Evolutionary conservation across 2,329 filamentous ascomycete genomes (phyloP).

Genomic region (Aspergillus ochraceoroseus): DNA sequence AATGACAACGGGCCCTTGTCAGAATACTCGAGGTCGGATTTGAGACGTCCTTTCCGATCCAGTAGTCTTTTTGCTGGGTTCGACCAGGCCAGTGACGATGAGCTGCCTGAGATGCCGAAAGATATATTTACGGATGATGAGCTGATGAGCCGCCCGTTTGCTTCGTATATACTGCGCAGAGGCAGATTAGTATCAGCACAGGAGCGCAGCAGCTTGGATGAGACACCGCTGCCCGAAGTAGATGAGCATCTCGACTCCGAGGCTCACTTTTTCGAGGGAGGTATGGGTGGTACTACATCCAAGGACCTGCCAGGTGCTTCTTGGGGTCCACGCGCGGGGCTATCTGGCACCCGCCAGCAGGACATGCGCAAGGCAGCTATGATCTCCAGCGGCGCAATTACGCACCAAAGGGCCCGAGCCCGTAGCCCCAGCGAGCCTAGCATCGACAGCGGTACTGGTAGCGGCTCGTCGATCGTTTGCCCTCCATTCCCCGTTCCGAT

Average conservation of each 20-base stretch:
- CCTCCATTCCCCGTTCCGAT: conserved; percentile 92
- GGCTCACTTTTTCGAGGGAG: conserved; percentile 24
- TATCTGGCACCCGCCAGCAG: conserved; percentile 45
- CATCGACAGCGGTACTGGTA: conserved; percentile 39
- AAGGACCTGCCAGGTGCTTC: conserved; percentile 15
- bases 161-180: conserved; percentile 41
- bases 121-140: conserved; percentile 45
- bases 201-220: conserved; percentile 30
- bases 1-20: conserved; percentile 74
- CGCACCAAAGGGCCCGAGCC: conserved; percentile 61
- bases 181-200: conserved; percentile 42
- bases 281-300: conserved; percentile 2
- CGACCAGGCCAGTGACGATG: conserved; percentile 59
- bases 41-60: conserved; percentile 66
- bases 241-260: conserved; percentile 37
- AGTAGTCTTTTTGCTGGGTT: conserved; percentile 87
- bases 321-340: conserved; percentile 35
- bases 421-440: conserved; percentile 46
- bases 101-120: conserved; percentile 22
- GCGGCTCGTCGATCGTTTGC: conserved; percentile 33
- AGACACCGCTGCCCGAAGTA: conserved; percentile 34
- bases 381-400: conserved; percentile 71
- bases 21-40: conserved; percentile 52
- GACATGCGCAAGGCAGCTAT: conserved; percentile 73
- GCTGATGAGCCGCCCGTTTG: conserved; percentile 43